Conservation (phyloP, 2,329 filamentous ascomycete species). For the Zalaria obscura region DNA sequence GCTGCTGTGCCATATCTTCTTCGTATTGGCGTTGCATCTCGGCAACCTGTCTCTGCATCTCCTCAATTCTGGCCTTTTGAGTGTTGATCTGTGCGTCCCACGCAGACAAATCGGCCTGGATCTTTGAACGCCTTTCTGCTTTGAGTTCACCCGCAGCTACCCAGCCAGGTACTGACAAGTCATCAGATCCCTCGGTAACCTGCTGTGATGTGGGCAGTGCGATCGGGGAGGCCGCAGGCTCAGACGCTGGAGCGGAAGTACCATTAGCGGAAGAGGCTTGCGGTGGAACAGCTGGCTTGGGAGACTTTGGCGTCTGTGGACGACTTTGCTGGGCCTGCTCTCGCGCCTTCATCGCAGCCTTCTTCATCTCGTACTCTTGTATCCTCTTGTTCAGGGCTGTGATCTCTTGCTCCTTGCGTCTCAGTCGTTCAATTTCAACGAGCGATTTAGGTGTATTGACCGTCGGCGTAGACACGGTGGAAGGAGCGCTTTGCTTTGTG, state of each 20-base stretch:
- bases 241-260: background rate
- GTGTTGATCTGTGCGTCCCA: conserved; percentile 9
- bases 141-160: background rate
- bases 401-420: conserved; percentile 34
- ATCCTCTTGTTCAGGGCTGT: conserved; percentile 33
- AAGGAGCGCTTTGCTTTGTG: conserved; percentile 4
- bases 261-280: background rate
- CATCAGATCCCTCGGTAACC: background rate
- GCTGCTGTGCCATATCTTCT: conserved; percentile 23
- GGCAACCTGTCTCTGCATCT: conserved; percentile 15
- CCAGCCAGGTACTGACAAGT: too few relatives aligned
- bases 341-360: conserved; percentile 22
- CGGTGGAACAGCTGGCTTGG: background rate
- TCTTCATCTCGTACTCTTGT: conserved; percentile 31
- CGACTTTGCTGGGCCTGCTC: background rate
- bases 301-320: conserved; percentile 1
- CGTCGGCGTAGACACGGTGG: conserved; percentile 11
- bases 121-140: background rate
- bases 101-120: conserved; percentile 3
- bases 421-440: conserved; percentile 28
- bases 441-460: conserved; percentile 21
- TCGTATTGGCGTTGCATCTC: conserved; percentile 31
- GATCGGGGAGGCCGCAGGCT: background rate
- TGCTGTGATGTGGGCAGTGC: background rate
- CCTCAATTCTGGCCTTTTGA: conserved; percentile 9